These are phyloP conservation scores for Russula griseocarnosa DNA, from an alignment of 768 basidiomycete species.

Conservation along the genomic window DNA sequence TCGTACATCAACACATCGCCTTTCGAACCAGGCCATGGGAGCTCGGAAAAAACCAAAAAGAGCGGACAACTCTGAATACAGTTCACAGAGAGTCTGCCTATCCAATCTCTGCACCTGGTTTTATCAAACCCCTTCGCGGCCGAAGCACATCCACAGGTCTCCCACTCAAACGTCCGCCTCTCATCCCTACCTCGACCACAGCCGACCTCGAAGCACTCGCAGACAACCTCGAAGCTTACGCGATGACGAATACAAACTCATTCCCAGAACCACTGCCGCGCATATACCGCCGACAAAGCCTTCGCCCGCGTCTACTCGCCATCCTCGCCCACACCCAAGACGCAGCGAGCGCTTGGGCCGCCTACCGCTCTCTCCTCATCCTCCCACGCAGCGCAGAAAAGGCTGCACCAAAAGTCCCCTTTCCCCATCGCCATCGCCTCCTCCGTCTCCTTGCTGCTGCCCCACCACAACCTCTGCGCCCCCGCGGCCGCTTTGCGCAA, in stretches of 20 bases:
- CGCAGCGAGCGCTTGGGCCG: slow-evolving; percentile 39
- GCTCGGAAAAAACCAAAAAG: not conserved
- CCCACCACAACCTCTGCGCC: slow-evolving; percentile 44
- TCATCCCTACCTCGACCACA: slow-evolving; percentile 9
- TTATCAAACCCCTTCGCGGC: slow-evolving; percentile 17
- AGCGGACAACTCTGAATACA: not conserved
- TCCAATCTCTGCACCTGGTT: not conserved
- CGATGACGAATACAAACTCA: not conserved
- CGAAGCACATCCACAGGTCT: slow-evolving; percentile 15
- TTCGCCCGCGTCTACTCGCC: slow-evolving; percentile 12
- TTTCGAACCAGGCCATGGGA: slow-evolving; percentile 15
- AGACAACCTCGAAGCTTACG: slow-evolving; percentile 18
- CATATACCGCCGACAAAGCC: slow-evolving; percentile 5
- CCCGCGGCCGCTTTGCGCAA: slow-evolving; percentile 56
- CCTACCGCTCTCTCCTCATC: slow-evolving; percentile 39
- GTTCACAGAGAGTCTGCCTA: not conserved
- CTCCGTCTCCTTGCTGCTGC: slow-evolving; percentile 51
- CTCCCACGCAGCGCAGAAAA: slow-evolving; percentile 22
- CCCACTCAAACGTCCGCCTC: slow-evolving; percentile 15
- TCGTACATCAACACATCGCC: slow-evolving; percentile 20
- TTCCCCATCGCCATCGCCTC: slow-evolving; percentile 55
- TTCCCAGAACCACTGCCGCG: slow-evolving; percentile 3
- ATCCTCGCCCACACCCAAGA: slow-evolving; percentile 21
- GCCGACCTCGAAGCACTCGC: slow-evolving; percentile 19
- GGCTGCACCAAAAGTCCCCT: slow-evolving; percentile 31